Evolutionary conservation across 495 filamentous ascomycete species (phyloP), one percentile per base, ranked within the genome.

Genomic region (Bryoglossum gracile): DNA sequence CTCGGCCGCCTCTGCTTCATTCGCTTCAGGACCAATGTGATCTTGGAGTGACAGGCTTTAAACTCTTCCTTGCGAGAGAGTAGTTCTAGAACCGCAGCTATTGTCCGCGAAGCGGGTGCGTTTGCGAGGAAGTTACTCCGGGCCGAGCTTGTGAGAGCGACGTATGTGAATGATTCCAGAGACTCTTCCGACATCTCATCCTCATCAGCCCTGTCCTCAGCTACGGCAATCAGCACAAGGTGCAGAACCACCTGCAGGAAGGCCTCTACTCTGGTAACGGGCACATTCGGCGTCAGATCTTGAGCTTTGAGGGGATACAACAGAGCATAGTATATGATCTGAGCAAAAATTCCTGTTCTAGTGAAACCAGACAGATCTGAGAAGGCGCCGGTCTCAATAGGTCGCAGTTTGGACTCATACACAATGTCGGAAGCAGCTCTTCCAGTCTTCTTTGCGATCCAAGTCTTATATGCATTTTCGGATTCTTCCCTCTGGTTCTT

Each of bases 401-500:
- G 77, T n/a, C 80, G 81, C 19, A 95, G 71, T 50, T 80, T 89
- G 2, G 92, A 89, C 64, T 96, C 91, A 61, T 84, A 94, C n/a
- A 96, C 90, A 53, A 96, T 81, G 34, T 99, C 91, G 11, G 83
- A 76, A 6, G 75, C 68, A 34, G 82, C 72, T 58, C 87, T 86
- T 1, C 92, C 90, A 0, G 84, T 89, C 68, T 85, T 86, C 68
- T 94, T 91, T 8, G 88, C 84, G 68, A 90, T 78, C 75, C 87
- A 84, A 43, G 82, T 83, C 47, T 80, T 85, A 65, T 89, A 95
- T 14, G 86, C 84, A 46, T 73, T 83, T 68, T 99, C 92, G 0
- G 90, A 86, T 61, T 99, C 92, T 57, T 99, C 92, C 21, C 92
- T 84, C 64, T 97, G 94, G 62, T 97, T 97, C 64, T 95, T 94